Evolutionary conservation across 2,329 filamentous ascomycete genomes (phyloP).

Genomic region (Emergomyces africanus): DNA sequence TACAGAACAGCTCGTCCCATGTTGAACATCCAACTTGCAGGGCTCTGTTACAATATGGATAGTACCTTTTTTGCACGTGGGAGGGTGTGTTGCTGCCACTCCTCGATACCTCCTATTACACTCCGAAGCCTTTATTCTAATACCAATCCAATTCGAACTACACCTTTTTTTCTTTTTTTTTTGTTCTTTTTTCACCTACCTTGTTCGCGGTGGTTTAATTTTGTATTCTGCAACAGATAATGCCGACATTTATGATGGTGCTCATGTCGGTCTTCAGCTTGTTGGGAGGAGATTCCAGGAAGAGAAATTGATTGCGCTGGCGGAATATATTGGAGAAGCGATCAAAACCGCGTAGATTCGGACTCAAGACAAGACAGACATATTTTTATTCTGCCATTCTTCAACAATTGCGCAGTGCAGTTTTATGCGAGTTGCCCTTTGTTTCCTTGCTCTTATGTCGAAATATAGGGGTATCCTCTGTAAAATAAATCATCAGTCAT

Average conservation of each 20-base stretch:
- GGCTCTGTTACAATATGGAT: no score
- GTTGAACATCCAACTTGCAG: no score
- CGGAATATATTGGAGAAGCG: constrained; percentile 25
- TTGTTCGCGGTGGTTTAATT: neutral
- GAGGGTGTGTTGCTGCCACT: no score
- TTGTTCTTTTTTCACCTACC: neutral
- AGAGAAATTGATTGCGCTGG: constrained; percentile 37
- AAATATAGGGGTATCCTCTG: neutral
- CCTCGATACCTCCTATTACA: no score
- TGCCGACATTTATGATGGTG: constrained; percentile 36
- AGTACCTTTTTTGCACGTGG: no score
- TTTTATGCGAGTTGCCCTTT: neutral
- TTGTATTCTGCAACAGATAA: constrained; percentile 27
- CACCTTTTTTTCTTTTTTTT: neutral
- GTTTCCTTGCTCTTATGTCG: neutral
- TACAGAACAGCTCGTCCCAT: no score
- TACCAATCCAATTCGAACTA: no score
- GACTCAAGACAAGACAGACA: neutral
- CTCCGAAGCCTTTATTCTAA: no score
- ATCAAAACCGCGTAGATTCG: neutral
- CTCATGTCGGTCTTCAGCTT: constrained; percentile 37
- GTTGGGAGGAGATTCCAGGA: constrained; percentile 39
- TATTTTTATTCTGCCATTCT: neutral
- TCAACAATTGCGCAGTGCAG: neutral
- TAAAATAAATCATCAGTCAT: neutral